Percentiles rank a stretch among this genome's conserved stretches.
These are phyloP conservation scores for Wickerhamomyces sp. DNA, from an alignment of 1,139 yeast species.

Conservation along the genomic window DNA sequence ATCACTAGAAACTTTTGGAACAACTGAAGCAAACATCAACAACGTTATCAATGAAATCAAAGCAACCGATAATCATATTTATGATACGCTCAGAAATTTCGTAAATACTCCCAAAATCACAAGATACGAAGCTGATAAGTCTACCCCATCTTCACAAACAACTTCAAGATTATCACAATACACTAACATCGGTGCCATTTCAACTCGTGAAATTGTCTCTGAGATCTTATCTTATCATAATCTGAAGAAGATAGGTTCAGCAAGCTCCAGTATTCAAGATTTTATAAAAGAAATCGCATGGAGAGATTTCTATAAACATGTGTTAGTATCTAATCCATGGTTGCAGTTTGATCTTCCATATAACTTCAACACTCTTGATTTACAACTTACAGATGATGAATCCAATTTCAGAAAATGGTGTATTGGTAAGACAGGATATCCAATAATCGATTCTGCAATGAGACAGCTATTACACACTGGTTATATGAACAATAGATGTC, in stretches of 20 bases:
- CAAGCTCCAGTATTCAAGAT: constrained; percentile 32
- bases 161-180: constrained; percentile 43
- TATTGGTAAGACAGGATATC: constrained; percentile 49
- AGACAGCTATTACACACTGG: constrained; percentile 46
- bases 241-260: constrained; percentile 25
- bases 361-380: constrained; percentile 35
- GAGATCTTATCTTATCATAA: constrained; percentile 27
- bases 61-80: constrained; percentile 8
- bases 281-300: constrained; percentile 54
- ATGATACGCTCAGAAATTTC: constrained; percentile 13
- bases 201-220: constrained; percentile 36
- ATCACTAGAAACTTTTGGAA: constrained; percentile 7
- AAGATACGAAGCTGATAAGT: constrained; percentile 29
- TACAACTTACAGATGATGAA: constrained; percentile 39
- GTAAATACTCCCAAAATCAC: constrained; percentile 13
- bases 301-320: constrained; percentile 53
- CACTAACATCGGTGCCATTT: constrained; percentile 43
- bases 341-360: constrained; percentile 47
- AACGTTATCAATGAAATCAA: not conserved
- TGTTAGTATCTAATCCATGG: constrained; percentile 46
- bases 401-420: constrained; percentile 45
- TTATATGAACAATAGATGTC: constrained; percentile 46
- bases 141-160: constrained; percentile 24
- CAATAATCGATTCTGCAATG: constrained; percentile 57
- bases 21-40: constrained; percentile 10